phyloP scores from a whole-genome alignment of 768 basidiomycete genomes.

The Lactarius psammicola region DNA sequence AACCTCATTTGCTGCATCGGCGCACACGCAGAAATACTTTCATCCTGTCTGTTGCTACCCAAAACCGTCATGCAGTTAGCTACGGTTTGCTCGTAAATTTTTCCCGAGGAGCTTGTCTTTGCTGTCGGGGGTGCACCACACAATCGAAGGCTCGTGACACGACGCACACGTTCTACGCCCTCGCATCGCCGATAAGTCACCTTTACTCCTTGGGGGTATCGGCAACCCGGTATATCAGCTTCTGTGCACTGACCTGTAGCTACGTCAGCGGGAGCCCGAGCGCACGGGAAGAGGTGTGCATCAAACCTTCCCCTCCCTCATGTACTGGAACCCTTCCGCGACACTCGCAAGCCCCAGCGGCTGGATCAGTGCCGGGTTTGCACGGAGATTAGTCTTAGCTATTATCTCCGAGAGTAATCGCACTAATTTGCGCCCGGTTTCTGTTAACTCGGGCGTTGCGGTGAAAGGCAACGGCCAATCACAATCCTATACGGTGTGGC shows the following conservation, averaged over 20 bases:
- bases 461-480: constrained; percentile 13
- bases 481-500: not conserved
- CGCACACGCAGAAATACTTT: too few relatives aligned
- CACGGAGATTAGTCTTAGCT: constrained; percentile 14
- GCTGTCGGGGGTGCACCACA: not conserved
- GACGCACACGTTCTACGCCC: not conserved
- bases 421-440: not conserved
- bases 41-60: too few relatives aligned
- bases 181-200: not conserved
- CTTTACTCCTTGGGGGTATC: constrained; percentile 17
- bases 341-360: constrained; percentile 24
- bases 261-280: not conserved
- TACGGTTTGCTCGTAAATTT: not conserved
- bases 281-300: not conserved
- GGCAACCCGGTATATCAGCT: constrained; percentile 21
- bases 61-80: too few relatives aligned
- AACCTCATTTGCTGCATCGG: too few relatives aligned
- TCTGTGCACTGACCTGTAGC: constrained; percentile 21
- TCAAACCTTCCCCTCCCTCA: constrained; percentile 23
- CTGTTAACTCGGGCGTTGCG: constrained; percentile 2
- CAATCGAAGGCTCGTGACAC: not conserved
- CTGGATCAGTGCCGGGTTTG: constrained; percentile 14
- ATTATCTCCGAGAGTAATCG: constrained; percentile 15
- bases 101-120: not conserved
- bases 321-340: constrained; percentile 23